phyloP scores from a whole-genome alignment of 2,329 filamentous ascomycete genomes.

The Neonectria coccinea region DNA sequence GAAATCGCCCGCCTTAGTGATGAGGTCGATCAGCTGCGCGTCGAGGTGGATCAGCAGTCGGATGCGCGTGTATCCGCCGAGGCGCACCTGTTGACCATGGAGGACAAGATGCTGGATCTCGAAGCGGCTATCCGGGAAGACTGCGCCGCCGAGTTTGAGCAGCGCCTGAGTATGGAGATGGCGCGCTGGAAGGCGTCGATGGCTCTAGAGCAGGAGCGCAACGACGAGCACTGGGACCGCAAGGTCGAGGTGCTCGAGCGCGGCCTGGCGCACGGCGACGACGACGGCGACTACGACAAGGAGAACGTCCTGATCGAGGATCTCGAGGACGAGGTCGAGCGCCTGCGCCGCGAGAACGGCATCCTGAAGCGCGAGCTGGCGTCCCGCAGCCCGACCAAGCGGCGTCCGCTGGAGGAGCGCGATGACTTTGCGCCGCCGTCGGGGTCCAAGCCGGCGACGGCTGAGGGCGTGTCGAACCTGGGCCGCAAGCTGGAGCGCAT shows the following conservation, averaged over 20 bases:
- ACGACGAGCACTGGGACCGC: slow-evolving; percentile 86
- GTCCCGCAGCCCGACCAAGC: slow-evolving; percentile 72
- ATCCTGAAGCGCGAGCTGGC: slow-evolving; percentile 74
- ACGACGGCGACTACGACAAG: slow-evolving; percentile 65
- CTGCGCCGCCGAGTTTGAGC: slow-evolving; percentile 87
- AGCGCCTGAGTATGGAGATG: slow-evolving; percentile 78
- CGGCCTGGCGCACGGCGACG: slow-evolving; percentile 53
- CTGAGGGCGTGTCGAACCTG: slow-evolving; percentile 52
- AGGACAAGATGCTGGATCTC: slow-evolving; percentile 73
- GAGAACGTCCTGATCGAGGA: slow-evolving; percentile 73
- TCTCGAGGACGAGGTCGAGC: slow-evolving; percentile 77
- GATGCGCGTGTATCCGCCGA: slow-evolving; percentile 78
- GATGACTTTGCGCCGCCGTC: slow-evolving; percentile 55
- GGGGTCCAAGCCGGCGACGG: slow-evolving; percentile 22
- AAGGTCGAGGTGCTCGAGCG: slow-evolving; percentile 79
- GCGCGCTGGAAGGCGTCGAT: slow-evolving; percentile 83
- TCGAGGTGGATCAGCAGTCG: slow-evolving; percentile 77
- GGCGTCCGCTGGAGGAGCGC: slow-evolving; percentile 66
- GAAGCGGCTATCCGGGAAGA: slow-evolving; percentile 91
- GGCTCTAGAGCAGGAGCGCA: slow-evolving; percentile 81
- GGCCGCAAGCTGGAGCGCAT: slow-evolving; percentile 64
- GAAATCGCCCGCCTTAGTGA: slow-evolving; percentile 81
- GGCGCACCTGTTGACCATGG: slow-evolving; percentile 76
- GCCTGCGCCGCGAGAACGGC: slow-evolving; percentile 72
- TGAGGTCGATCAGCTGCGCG: slow-evolving; percentile 80